A percentile compares a stretch with the other conserved stretches of the same genome.
Evolutionary conservation across 371 early-diverging fungal species (phyloP).

Genomic region (Chytridium lagenaria): DNA sequence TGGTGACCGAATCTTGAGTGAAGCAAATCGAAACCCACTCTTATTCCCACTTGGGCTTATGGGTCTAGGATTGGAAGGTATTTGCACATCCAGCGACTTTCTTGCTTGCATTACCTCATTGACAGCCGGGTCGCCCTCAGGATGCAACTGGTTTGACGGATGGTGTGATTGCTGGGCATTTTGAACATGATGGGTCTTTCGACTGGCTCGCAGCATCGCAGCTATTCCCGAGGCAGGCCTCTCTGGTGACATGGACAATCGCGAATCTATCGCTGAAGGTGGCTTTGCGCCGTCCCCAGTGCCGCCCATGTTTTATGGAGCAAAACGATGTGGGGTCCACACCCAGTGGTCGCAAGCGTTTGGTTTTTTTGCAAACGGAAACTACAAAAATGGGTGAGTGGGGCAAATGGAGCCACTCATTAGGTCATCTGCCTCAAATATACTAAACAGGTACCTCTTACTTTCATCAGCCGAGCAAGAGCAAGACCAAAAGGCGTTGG

Average conservation of each 20-base stretch:
- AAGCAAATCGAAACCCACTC: not conserved
- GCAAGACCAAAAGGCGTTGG: too few species aligned
- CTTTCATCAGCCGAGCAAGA: too few species aligned
- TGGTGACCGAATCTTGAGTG: conserved; percentile 1
- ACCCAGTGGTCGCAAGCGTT: too few species aligned
- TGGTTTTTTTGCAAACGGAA: not conserved
- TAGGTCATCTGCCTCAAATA: too few species aligned
- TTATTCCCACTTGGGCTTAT: not conserved
- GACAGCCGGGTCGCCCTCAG: not conserved
- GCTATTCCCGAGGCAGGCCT: not conserved
- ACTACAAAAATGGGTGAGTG: not conserved
- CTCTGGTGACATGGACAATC: conserved; percentile 7
- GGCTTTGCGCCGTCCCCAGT: not conserved
- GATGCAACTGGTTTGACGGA: not conserved
- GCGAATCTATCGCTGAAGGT: not conserved
- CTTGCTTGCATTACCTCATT: not conserved
- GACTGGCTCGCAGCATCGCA: conserved; percentile 7
- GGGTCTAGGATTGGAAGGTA: not conserved
- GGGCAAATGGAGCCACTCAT: not conserved
- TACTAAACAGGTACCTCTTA: too few species aligned
- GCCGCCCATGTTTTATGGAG: not conserved
- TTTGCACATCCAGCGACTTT: not conserved
- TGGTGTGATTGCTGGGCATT: not conserved
- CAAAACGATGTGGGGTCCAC: too few species aligned
- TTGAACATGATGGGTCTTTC: conserved; percentile 1